Base-by-base conservation (phyloP, 2,329 filamentous ascomycete species). In the Fusarium mundagurra region DNA sequence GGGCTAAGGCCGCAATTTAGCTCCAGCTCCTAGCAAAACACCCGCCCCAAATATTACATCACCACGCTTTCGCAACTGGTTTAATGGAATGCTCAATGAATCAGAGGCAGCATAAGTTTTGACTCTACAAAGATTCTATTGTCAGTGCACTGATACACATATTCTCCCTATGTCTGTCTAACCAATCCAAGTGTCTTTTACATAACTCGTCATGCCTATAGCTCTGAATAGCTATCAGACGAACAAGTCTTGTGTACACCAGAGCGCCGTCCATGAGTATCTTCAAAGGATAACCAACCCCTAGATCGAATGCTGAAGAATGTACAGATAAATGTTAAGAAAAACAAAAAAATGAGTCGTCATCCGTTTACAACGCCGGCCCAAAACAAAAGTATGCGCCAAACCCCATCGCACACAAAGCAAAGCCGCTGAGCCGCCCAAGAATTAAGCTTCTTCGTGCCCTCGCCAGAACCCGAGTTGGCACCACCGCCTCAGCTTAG, bases 11-110 rank as follows among this genome's bases (percentile, higher is more conserved):
- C 64, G 50, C 72, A 73, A 57, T 29, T 24, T 43, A 66, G 50
- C 64, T 63, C 34, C 38, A 54, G 57, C 36, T 51, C 31, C 12
- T 34, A 16, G 31, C 17, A 51, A 51, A 50, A 53, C 64, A n/a
- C n/a, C 10, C 39, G 51, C 20, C 50, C 63, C 45, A 62, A 50
- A 27, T 39, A 78, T 78, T 76, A 77, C 73, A 78, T 78, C 76
- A 77, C 75, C 62, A 61, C 43, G 57, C 34, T 36, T 31, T 31
- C 31, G 17, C n/a, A 33, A 38, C 50, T 24, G 18, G 12, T 41
- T 34, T 16, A 27, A 41, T 45, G 31, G 14, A 16, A 50, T 47
- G 29, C 61, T 44, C n/a, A 29, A 38, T 34, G 6, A 38, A 39
- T 54, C 34, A 48, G 22, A 38, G n/a, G 16, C 18, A 41, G 20